Conservation (phyloP, 352 stramenopile species). For the Phytophthora palmivora region DNA sequence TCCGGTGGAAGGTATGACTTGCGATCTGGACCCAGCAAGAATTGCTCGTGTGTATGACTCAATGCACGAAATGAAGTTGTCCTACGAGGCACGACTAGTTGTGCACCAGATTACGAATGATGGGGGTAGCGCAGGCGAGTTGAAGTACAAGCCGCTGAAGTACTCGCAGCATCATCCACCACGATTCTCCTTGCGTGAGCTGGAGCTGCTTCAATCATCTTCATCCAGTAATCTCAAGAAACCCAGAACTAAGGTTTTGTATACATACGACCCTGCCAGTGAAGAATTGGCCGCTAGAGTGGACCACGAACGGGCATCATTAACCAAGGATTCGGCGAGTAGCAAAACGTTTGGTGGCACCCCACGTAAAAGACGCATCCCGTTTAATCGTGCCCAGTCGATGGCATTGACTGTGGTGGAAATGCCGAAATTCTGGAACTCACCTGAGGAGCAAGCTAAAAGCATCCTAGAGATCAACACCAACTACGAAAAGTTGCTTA, state of each 20-base stretch:
- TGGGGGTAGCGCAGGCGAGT: slow-evolving; percentile 36
- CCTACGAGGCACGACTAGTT: slow-evolving; percentile 71
- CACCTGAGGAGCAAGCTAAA: slow-evolving; percentile 41
- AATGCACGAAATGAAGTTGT: slow-evolving; percentile 71
- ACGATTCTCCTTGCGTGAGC: slow-evolving; percentile 54
- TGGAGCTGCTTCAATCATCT: slow-evolving; percentile 37
- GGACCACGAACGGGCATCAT: slow-evolving; percentile 28
- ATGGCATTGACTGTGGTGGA: slow-evolving; percentile 53
- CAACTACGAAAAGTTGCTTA: slow-evolving; percentile 54
- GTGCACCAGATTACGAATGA: slow-evolving; percentile 53
- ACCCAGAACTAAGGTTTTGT: slow-evolving; percentile 33
- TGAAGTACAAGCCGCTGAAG: slow-evolving; percentile 84
- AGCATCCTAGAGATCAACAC: slow-evolving; percentile 47
- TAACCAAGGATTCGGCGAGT: slow-evolving; percentile 12
- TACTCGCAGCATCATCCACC: slow-evolving; percentile 64
- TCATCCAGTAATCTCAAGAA: slow-evolving; percentile 37
- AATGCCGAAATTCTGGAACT: slow-evolving; percentile 50
- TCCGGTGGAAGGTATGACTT: slow-evolving; percentile 70
- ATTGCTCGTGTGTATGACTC: slow-evolving; percentile 77
- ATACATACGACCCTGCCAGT: slow-evolving; percentile 39
- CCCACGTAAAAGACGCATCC: slow-evolving; percentile 17
- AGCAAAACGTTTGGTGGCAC: slow-evolving; percentile 18
- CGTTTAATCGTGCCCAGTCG: slow-evolving; percentile 37
- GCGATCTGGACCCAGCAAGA: slow-evolving; percentile 67
- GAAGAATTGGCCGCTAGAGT: slow-evolving; percentile 34